Evolutionary conservation across 106 monocot genomes (phyloP), one percentile per base, ranked within the genome.

Genomic region (Gastrodia elata): DNA sequence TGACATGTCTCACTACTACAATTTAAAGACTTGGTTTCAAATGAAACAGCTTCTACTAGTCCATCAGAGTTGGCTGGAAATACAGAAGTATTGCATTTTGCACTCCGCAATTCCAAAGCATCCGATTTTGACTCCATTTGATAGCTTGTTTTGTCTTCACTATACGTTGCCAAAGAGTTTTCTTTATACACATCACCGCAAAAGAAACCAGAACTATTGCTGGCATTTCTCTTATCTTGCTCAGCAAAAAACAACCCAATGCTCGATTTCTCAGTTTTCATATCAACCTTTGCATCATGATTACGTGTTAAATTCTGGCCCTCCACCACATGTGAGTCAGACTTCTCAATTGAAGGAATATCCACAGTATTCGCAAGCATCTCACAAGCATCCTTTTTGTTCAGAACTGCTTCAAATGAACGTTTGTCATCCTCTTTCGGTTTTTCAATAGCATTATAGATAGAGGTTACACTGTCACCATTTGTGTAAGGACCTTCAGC

Each of bases 11-110:
- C 61, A 46, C 28, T 68, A 16, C 65, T 79, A 49, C 81, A 81
- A 70, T 42, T 79, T 40, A 76, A 48, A 74, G 64, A 40, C 39
- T 81, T 81, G 6, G 70, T 82, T 74, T 80, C 89, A 39, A 76
- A 82, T 78, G 84, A 68, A 79, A 83, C 76, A 74, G 82, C 65
- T 46, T 80, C 84, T 24, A 89, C 68, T 36, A 91, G 79, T 55
- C 72, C 87, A 82, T 89, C 91, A 70, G 83, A 74, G 25, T 86
- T 89, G 43, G 25, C 78, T 70, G 82, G 49, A 39, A 77, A 73
- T 44, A 39, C 32, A 56, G 75, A 42, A 27, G 80, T 43, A 40
- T 24, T 83, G 55, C 39, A 80, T 70, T 37, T 80, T 65, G 81
- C 71, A 64, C 65, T 70, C 13, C 71, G 35, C 44, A 74, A 32